These are phyloP conservation scores for Linaria vulgaris DNA, from an alignment of 257 asterid genomes.

Conservation along the genomic window DNA sequence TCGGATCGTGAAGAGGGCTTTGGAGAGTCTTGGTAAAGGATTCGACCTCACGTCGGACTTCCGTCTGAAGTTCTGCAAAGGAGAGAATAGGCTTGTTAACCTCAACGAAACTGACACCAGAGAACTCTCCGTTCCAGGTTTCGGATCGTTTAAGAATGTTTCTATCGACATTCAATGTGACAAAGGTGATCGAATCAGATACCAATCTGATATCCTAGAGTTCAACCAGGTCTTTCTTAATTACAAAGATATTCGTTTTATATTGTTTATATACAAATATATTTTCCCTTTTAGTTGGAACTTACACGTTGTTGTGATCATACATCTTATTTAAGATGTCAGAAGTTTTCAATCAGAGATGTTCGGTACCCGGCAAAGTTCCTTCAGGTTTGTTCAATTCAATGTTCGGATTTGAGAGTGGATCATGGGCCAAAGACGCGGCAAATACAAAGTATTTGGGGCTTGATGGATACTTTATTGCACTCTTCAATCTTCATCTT, in stretches of 20 bases:
- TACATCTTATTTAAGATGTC: slow-evolving; percentile 58
- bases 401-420: slow-evolving; percentile 79
- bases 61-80: slow-evolving; percentile 82
- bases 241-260: no score
- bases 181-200: slow-evolving; percentile 85
- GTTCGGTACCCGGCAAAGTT: slow-evolving; percentile 75
- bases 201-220: slow-evolving; percentile 74
- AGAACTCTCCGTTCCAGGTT: slow-evolving; percentile 59
- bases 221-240: slow-evolving; percentile 70
- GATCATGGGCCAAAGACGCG: slow-evolving; percentile 84
- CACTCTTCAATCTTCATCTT: slow-evolving; percentile 53
- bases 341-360: slow-evolving; percentile 62
- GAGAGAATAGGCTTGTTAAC: slow-evolving; percentile 49
- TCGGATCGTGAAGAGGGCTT: slow-evolving; percentile 45
- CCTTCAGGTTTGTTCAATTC: slow-evolving; percentile 89
- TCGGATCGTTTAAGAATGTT: slow-evolving; percentile 47
- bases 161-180: slow-evolving; percentile 74
- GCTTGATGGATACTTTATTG: slow-evolving; percentile 75
- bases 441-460: slow-evolving; percentile 54
- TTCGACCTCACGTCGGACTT: slow-evolving; percentile 75
- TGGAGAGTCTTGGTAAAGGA: slow-evolving; percentile 81
- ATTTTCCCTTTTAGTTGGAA: no score
- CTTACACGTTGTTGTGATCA: no score
- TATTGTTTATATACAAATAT: no score
- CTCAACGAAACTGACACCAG: slow-evolving; percentile 54